A percentile compares a stretch with the other conserved stretches of the same genome.
Evolutionary conservation across 345 rosid genomes (phyloP).

Genomic region (Salix dunnii): DNA sequence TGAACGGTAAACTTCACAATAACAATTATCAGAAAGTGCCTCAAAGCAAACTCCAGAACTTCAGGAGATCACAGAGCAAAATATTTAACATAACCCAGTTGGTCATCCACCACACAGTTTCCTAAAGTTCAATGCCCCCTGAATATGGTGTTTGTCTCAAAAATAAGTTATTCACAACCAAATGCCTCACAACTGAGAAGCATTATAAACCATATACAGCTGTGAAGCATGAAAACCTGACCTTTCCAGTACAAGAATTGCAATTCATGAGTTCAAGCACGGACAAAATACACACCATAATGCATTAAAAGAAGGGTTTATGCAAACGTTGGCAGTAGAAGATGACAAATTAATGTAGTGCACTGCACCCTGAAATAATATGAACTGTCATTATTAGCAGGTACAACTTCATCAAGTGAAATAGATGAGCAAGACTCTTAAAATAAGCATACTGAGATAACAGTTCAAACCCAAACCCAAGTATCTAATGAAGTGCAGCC

Average conservation of each 20-base stretch:
- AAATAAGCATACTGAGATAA: slow-evolving; percentile 19
- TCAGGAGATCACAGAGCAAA: not conserved
- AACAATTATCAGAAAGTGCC: slow-evolving; percentile 3
- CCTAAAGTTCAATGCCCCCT: not conserved
- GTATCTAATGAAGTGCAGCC: slow-evolving; percentile 38
- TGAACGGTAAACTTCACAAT: not conserved
- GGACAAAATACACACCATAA: not conserved
- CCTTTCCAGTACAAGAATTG: not conserved
- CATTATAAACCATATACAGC: not conserved
- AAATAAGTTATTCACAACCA: not conserved
- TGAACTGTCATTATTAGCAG: slow-evolving; percentile 18
- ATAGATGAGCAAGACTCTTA: slow-evolving; percentile 17
- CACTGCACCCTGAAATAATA: slow-evolving; percentile 15
- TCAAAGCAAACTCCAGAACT: not conserved
- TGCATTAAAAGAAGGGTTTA: slow-evolving; percentile 3
- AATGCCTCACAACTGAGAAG: not conserved
- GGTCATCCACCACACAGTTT: not conserved
- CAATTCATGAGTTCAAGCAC: not conserved
- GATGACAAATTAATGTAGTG: slow-evolving; percentile 12
- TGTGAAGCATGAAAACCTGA: not conserved
- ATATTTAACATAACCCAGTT: not conserved
- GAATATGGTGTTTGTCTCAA: not conserved
- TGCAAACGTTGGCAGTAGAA: slow-evolving; percentile 14
- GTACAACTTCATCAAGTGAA: slow-evolving; percentile 29
- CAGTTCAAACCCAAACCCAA: slow-evolving; percentile 28